phyloP scores from a whole-genome alignment of 192 early-diverging fungal genomes.

The Geranomyces michiganensis region DNA sequence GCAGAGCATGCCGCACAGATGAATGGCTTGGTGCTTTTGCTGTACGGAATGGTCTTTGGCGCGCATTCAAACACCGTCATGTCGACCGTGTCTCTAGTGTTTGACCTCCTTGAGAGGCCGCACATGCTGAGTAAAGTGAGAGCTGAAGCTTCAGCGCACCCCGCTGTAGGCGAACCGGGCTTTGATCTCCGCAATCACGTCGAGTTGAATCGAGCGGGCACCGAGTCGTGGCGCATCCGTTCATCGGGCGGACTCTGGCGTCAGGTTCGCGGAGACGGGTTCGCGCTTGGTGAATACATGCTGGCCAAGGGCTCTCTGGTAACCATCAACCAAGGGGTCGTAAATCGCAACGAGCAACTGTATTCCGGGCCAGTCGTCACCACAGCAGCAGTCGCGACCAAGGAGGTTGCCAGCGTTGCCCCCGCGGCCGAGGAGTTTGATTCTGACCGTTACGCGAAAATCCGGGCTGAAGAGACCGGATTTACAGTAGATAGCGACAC shows the following conservation, averaged over 20 bases:
- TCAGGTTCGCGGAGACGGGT: neutral
- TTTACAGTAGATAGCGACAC: neutral
- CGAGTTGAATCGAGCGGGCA: neutral
- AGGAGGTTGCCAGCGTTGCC: no score
- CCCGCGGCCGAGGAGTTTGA: neutral
- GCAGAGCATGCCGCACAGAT: neutral
- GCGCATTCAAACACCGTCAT: constrained; percentile 10
- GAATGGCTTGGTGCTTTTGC: neutral
- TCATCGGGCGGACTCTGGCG: constrained; percentile 4
- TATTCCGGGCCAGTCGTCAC: neutral
- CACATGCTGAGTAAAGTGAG: neutral
- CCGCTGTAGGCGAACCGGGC: neutral
- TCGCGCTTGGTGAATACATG: neutral
- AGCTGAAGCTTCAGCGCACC: neutral
- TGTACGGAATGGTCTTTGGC: constrained; percentile 14
- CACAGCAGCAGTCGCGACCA: no score
- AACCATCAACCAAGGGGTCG: constrained; percentile 10
- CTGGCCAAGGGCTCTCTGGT: constrained; percentile 4
- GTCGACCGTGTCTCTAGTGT: neutral
- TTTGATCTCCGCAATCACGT: constrained; percentile 2
- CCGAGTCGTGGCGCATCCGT: neutral
- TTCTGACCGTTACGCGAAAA: neutral
- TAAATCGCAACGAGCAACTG: neutral
- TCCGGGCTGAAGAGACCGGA: neutral
- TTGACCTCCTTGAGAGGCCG: neutral